Evolutionary conservation across 2,329 filamentous ascomycete species (phyloP).

Genomic region (Nigrospora sphaerica): DNA sequence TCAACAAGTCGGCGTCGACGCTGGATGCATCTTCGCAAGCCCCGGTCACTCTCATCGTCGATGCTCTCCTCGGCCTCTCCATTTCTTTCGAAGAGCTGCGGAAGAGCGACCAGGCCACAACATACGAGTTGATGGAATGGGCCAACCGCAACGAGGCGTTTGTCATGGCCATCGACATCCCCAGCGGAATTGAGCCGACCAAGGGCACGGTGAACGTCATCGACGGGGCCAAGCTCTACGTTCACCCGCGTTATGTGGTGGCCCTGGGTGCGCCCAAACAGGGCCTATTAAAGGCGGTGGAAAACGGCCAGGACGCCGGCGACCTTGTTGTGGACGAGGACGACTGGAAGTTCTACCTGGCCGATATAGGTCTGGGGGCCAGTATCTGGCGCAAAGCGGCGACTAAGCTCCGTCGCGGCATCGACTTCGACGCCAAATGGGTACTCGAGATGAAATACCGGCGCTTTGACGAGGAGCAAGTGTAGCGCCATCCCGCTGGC

Average conservation of each 20-base stretch:
- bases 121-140: slow-evolving; percentile 89
- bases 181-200: slow-evolving; percentile 78
- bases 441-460: slow-evolving; percentile 62
- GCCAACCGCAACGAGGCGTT: slow-evolving; percentile 80
- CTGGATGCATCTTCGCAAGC: slow-evolving; percentile 17
- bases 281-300: slow-evolving; percentile 72
- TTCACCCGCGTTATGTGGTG: slow-evolving; percentile 76
- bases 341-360: slow-evolving; percentile 75
- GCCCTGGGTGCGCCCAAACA: slow-evolving; percentile 82
- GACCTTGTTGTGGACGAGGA: slow-evolving; percentile 45
- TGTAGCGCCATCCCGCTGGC: background rate
- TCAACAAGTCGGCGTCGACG: slow-evolving; percentile 37
- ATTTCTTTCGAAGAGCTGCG: slow-evolving; percentile 84
- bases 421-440: slow-evolving; percentile 87
- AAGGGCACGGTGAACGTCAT: slow-evolving; percentile 59
- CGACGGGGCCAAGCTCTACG: slow-evolving; percentile 72
- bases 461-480: slow-evolving; percentile 3
- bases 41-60: slow-evolving; percentile 42
- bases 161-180: slow-evolving; percentile 83
- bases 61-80: slow-evolving; percentile 81
- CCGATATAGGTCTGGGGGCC: slow-evolving; percentile 78
- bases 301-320: slow-evolving; percentile 46
- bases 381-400: slow-evolving; percentile 81
- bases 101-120: slow-evolving; percentile 72
- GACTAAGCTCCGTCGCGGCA: slow-evolving; percentile 71